Evolutionary conservation across 2,329 filamentous ascomycete genomes (phyloP).

Genomic region (Trichoderma sp.): DNA sequence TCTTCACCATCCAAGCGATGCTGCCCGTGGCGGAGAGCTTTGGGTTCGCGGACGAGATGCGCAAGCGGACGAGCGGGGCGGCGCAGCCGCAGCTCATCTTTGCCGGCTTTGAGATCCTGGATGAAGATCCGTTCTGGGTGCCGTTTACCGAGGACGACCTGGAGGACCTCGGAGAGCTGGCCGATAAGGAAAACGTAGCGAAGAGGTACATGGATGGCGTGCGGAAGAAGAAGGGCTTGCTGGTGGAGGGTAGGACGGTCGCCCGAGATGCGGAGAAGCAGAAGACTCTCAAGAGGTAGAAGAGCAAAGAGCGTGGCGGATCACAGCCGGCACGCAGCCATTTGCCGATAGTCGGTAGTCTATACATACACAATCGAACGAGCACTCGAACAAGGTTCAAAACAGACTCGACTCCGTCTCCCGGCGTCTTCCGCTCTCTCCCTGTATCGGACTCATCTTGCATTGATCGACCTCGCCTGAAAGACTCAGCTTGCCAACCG

Average conservation of each 20-base stretch:
- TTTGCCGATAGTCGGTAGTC: too few species aligned
- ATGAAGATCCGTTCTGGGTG: constrained; percentile 97
- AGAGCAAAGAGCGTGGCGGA: background rate
- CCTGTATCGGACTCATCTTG: background rate
- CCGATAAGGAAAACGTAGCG: constrained; percentile 92
- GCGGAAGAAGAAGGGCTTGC: constrained; percentile 79
- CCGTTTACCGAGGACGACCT: constrained; percentile 95
- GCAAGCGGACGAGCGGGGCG: constrained; percentile 87
- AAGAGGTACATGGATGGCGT: constrained; percentile 95
- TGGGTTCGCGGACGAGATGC: constrained; percentile 94
- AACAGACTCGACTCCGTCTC: background rate
- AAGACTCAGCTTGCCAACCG: background rate
- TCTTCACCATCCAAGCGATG: constrained; percentile 88
- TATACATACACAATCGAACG: background rate
- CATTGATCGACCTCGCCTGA: constrained; percentile 2
- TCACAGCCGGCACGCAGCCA: background rate
- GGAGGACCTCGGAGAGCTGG: constrained; percentile 92
- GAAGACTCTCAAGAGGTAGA: constrained; percentile 65
- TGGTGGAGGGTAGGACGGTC: constrained; percentile 76
- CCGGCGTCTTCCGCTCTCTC: background rate
- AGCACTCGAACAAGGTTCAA: constrained; percentile 2
- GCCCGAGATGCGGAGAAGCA: constrained; percentile 93
- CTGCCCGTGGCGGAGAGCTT: constrained; percentile 94
- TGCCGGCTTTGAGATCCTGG: constrained; percentile 85
- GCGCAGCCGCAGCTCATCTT: constrained; percentile 94